A percentile compares a stretch with the other conserved stretches of the same genome.
Conservation (phyloP, 1,284 basidiomycete genomes). For the Pholiota adiposa region DNA sequence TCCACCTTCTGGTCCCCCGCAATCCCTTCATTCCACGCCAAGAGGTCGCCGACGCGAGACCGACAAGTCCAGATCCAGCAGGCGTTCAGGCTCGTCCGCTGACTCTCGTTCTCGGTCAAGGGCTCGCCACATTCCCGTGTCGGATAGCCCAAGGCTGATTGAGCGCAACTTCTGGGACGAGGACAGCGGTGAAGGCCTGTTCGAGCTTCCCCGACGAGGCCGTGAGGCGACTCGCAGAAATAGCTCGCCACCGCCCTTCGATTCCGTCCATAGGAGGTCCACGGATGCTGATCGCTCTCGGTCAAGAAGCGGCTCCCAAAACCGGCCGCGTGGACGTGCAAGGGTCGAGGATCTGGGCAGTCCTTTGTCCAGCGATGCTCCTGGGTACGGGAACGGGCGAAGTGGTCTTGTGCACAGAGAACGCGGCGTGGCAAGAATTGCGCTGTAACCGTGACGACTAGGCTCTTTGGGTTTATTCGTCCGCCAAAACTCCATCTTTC, state of each 20-base stretch:
- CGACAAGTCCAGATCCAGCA: slow-evolving; percentile 34
- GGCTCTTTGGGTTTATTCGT: background rate
- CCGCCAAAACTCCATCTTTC: slow-evolving; percentile 1
- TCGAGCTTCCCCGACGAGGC: slow-evolving; percentile 41
- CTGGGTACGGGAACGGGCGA: slow-evolving; percentile 59
- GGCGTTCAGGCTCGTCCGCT: slow-evolving; percentile 34
- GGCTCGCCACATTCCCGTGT: slow-evolving; percentile 26
- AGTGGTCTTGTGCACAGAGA: slow-evolving; percentile 60
- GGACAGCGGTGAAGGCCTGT: slow-evolving; percentile 35
- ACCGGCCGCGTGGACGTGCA: slow-evolving; percentile 48
- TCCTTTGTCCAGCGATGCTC: slow-evolving; percentile 42
- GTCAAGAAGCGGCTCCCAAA: slow-evolving; percentile 28
- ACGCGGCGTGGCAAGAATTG: slow-evolving; percentile 31
- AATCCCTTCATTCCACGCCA: slow-evolving; percentile 42
- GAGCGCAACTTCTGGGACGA: slow-evolving; percentile 29
- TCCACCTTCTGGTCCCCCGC: slow-evolving; percentile 23
- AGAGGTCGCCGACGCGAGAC: slow-evolving; percentile 53
- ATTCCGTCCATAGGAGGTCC: slow-evolving; percentile 25
- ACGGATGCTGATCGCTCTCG: slow-evolving; percentile 25
- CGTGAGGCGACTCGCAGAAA: slow-evolving; percentile 50
- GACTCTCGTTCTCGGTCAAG: slow-evolving; percentile 39
- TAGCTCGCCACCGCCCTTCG: slow-evolving; percentile 50
- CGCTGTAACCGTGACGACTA: slow-evolving; percentile 22
- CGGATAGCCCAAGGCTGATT: slow-evolving; percentile 22
- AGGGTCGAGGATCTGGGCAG: slow-evolving; percentile 52